Evolutionary conservation across 1,284 basidiomycete species (phyloP), one percentile per base, ranked within the genome.

Genomic region (Violaceomyces palustris): DNA sequence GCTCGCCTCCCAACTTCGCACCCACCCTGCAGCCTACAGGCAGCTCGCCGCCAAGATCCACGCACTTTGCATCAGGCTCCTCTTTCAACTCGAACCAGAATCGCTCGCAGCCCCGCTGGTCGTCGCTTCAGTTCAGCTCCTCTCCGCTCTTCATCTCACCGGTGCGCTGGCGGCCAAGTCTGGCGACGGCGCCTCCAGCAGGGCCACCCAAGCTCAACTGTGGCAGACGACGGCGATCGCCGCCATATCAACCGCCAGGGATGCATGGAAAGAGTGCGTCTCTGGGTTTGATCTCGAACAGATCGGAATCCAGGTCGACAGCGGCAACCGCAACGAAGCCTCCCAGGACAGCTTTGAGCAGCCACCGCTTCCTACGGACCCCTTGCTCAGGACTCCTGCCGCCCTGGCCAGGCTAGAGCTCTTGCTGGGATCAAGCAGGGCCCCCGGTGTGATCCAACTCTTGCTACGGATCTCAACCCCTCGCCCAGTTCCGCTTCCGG

Each of bases 401-500:
- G 47, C 54, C 6, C 44, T 54, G 17, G 22, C 29, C 2, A 42
- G 64, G 6, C 32, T 61, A 2, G 39, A 41, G 8, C 28, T 55
- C n/a, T 33, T 66, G 1, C 36, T 61, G 11, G 63, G 57, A n/a
- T 42, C 30, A 5, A 39, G 49, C 15, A 44, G 44, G 3, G 42
- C 46, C 5, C 28, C 45, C 1, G 57, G 57, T 6, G 30, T 60
- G 4, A 46, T 66, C 32, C 40, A 36, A 15, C 28, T 38, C 12
- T 55, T 53, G 18, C 45, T 66, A 2, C 42, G 47, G 6, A 37
- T 81, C 11, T 75, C 79, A 1, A 81, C 79, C 2, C 74, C 78
- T 31, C 81, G 87, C 14, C 81, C 86, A 7, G 83, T 92, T 1
- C 79, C 81, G 33, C 68, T 92, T 2, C 87, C 89, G 0, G 67